phyloP scores from a whole-genome alignment of 2,329 filamentous ascomycete genomes.

The Pyrenochaeta sp. region DNA sequence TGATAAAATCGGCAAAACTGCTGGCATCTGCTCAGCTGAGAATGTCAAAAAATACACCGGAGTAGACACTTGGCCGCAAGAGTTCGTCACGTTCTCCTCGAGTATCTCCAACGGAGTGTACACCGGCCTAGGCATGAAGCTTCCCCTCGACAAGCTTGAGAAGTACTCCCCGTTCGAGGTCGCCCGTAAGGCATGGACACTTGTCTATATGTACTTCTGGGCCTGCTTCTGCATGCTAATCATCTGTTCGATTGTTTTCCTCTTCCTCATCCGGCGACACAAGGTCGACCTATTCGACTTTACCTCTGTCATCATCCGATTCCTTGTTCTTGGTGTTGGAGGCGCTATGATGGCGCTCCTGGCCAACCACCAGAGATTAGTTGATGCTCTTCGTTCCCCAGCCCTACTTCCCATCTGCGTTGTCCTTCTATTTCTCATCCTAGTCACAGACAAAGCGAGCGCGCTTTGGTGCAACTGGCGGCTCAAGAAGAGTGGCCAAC shows the following conservation, averaged over 20 bases:
- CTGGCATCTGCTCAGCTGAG: conserved; percentile 38
- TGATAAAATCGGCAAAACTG: conserved; percentile 39
- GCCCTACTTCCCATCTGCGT: conserved; percentile 47
- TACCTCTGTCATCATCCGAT: conserved; percentile 44
- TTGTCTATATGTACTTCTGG: conserved; percentile 52
- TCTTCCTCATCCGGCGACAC: conserved; percentile 51
- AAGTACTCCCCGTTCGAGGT: conserved; percentile 33
- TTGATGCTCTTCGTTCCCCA: conserved; percentile 40
- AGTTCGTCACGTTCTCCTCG: conserved; percentile 30
- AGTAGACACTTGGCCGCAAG: conserved; percentile 20
- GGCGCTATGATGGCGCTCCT: conserved; percentile 41
- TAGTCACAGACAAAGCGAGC: conserved; percentile 41
- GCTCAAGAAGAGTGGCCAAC: conserved; percentile 39
- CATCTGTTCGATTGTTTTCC: conserved; percentile 48
- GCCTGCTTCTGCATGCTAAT: conserved; percentile 48
- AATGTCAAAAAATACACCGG: conserved; percentile 26
- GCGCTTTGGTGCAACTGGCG: conserved; percentile 40
- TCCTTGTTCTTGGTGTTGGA: conserved; percentile 37
- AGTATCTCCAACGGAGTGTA: conserved; percentile 43
- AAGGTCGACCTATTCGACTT: conserved; percentile 52
- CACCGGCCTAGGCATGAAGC: conserved; percentile 44
- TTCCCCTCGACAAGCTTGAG: conserved; percentile 39
- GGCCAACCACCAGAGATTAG: conserved; percentile 27
- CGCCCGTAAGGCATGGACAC: conserved; percentile 37
- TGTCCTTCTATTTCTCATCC: conserved; percentile 44